These are phyloP conservation scores for Coniochaeta prunicola DNA, from an alignment of 2,329 filamentous ascomycete genomes.

Conservation along the genomic window DNA sequence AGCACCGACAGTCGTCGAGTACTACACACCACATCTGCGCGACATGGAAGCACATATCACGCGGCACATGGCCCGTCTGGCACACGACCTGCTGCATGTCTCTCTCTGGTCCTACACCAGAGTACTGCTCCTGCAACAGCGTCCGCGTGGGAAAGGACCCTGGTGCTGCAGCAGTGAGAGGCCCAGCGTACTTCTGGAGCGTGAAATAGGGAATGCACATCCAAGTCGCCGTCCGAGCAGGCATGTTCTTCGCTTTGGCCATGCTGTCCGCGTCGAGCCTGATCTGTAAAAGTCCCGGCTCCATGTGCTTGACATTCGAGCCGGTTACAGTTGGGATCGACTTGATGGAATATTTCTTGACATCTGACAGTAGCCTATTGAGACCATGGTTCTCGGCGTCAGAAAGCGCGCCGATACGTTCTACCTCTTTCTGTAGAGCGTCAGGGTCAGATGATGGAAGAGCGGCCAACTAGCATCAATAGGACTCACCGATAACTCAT, in stretches of 20 bases:
- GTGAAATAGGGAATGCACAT: slow-evolving; percentile 40
- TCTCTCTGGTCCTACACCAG: slow-evolving; percentile 26
- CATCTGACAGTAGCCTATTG: slow-evolving; percentile 5
- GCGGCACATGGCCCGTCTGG: slow-evolving; percentile 23
- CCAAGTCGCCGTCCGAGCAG: slow-evolving; percentile 25
- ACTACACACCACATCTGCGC: slow-evolving; percentile 40
- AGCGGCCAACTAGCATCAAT: not conserved
- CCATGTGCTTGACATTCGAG: slow-evolving; percentile 31
- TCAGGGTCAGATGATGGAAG: not conserved
- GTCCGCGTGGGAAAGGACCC: slow-evolving; percentile 33
- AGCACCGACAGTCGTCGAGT: slow-evolving; percentile 31
- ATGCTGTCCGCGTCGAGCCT: slow-evolving; percentile 17
- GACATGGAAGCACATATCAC: slow-evolving; percentile 37
- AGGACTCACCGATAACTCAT: slow-evolving; percentile 1
- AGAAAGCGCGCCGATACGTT: not conserved
- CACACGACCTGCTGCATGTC: slow-evolving; percentile 41
- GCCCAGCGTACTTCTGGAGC: slow-evolving; percentile 33
- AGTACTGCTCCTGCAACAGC: slow-evolving; percentile 34
- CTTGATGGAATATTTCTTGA: slow-evolving; percentile 29
- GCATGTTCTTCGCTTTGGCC: slow-evolving; percentile 9
- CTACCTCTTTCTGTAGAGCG: not conserved
- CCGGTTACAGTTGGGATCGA: slow-evolving; percentile 28
- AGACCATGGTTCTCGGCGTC: slow-evolving; percentile 1
- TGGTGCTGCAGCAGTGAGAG: slow-evolving; percentile 21
- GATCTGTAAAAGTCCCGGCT: slow-evolving; percentile 30